A percentile compares a stretch with the other conserved stretches of the same genome.
phyloP scores from a whole-genome alignment of 2,329 filamentous ascomycete species.

The Pestalotiopsis sp. region DNA sequence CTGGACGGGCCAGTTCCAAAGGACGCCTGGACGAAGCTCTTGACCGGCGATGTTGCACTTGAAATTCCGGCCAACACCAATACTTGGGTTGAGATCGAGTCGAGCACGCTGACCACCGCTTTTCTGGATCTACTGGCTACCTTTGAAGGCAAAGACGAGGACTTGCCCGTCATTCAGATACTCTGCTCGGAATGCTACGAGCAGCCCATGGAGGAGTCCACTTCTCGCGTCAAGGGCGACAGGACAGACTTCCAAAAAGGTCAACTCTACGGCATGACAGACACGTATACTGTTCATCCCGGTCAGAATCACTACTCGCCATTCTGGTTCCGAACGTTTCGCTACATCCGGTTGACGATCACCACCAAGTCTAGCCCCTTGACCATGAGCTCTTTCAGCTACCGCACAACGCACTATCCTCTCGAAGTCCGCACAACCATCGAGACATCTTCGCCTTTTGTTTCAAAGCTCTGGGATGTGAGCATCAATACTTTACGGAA shows the following conservation, averaged over 20 bases:
- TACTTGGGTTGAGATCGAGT: constrained; percentile 7
- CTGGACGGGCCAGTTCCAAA: background rate
- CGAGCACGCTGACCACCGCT: constrained; percentile 4
- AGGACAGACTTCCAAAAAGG: constrained; percentile 15
- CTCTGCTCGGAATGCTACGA: constrained; percentile 36
- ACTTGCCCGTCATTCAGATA: constrained; percentile 21
- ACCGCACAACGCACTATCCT: constrained; percentile 13
- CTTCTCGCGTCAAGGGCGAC: constrained; percentile 15
- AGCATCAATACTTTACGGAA: constrained; percentile 33
- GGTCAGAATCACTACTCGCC: constrained; percentile 16
- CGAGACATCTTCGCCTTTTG: constrained; percentile 1
- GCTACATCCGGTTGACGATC: constrained; percentile 16
- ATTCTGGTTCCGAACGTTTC: constrained; percentile 19
- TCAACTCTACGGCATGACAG: constrained; percentile 13
- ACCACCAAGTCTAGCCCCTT: constrained; percentile 8
- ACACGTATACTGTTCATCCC: constrained; percentile 6
- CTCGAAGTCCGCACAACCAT: constrained; percentile 6
- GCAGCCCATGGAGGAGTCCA: constrained; percentile 19
- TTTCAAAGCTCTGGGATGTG: constrained; percentile 29
- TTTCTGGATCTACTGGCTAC: constrained; percentile 17
- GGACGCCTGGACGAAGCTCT: constrained; percentile 18
- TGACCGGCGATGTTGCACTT: constrained; percentile 15
- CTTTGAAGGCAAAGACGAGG: constrained; percentile 12
- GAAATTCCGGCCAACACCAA: constrained; percentile 14
- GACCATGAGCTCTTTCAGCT: constrained; percentile 9